phyloP scores from a whole-genome alignment of 345 rosid species.

The Eutrema yunnanense region DNA sequence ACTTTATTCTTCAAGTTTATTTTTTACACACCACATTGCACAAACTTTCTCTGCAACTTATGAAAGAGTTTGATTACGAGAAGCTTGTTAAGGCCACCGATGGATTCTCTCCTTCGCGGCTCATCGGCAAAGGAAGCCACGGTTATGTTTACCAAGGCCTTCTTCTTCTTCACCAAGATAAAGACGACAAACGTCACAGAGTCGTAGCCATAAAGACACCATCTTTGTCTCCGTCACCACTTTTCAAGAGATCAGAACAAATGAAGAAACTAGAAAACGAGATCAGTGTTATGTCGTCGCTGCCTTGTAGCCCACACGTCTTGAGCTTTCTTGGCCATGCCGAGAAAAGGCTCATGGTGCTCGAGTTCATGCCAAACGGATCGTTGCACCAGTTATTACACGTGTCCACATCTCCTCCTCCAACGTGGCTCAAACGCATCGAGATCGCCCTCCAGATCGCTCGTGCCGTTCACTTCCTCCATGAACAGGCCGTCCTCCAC shows the following conservation, averaged over 20 bases:
- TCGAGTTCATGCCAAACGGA: constrained; percentile 75
- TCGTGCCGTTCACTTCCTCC: constrained; percentile 55
- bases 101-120: constrained; percentile 46
- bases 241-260: constrained; percentile 17
- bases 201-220: constrained; percentile 55
- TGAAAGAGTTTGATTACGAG: constrained; percentile 41
- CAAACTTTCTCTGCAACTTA: neutral
- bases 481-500: constrained; percentile 46
- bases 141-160: constrained; percentile 49
- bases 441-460: constrained; percentile 57
- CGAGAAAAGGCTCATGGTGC: constrained; percentile 43
- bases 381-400: constrained; percentile 59
- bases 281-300: constrained; percentile 45
- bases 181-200: neutral
- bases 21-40: neutral
- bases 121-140: constrained; percentile 82
- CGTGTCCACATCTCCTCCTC: constrained; percentile 23
- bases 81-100: constrained; percentile 48
- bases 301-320: constrained; percentile 34
- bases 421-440: constrained; percentile 51
- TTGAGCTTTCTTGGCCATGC: constrained; percentile 43
- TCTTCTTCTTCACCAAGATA: constrained; percentile 28
- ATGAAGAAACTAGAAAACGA: constrained; percentile 53
- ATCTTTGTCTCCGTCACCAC: neutral
- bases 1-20: neutral